A percentile compares a stretch with the other conserved stretches of the same genome.
phyloP scores from a whole-genome alignment of 768 basidiomycete species.

The Lentinula edodes region DNA sequence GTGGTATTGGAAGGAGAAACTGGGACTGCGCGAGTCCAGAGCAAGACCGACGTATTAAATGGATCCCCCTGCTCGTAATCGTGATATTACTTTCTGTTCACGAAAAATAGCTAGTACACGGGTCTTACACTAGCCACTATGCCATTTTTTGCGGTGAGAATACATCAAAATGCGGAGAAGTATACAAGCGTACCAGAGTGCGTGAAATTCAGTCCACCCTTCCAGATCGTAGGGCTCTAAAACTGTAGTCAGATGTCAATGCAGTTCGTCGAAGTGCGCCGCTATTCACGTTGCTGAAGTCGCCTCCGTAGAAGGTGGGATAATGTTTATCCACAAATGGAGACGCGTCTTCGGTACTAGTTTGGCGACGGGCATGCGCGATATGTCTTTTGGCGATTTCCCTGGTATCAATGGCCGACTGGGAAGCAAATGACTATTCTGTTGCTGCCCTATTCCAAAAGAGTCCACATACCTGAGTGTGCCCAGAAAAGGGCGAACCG shows the following conservation, averaged over 20 bases:
- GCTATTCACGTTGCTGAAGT: conserved; percentile 39
- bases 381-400: conserved; percentile 31
- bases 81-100: conserved; percentile 8
- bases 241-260: not conserved
- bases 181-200: conserved; percentile 29
- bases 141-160: not conserved
- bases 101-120: not conserved
- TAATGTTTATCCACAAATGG: conserved; percentile 46
- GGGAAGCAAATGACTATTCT: not conserved
- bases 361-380: conserved; percentile 28
- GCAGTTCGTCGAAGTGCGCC: not conserved
- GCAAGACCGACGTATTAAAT: conserved; percentile 44
- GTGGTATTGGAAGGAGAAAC: conserved; percentile 19
- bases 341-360: conserved; percentile 19
- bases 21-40: conserved; percentile 53
- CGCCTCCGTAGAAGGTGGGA: conserved; percentile 41
- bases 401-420: conserved; percentile 35
- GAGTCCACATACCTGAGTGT: conserved; percentile 22
- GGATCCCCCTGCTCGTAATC: conserved; percentile 42
- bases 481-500: conserved; percentile 30
- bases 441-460: not conserved
- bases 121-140: conserved; percentile 42
- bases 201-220: conserved; percentile 46
- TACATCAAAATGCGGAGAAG: not conserved
- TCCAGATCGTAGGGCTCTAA: conserved; percentile 41